Base-by-base conservation (phyloP, 352 stramenopile genomes). In the Globisporangium takayamanum region DNA sequence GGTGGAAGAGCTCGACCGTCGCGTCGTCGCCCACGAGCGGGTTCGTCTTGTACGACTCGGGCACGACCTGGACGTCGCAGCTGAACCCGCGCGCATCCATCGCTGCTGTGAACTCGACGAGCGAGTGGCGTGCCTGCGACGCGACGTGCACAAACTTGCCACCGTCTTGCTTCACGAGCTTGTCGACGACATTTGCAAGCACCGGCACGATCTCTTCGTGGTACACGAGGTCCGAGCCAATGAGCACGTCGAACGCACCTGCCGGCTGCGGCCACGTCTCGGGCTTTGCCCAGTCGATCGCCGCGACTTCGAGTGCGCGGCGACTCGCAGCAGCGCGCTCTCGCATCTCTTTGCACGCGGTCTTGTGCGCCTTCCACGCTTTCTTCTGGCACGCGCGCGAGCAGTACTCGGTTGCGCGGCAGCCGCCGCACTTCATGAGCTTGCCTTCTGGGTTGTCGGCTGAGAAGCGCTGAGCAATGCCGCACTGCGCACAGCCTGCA, bases 181-280 rank as follows among this genome's bases (percentile, higher is more conserved):
- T 78, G 56, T 93, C 84, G 16, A 94, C 78, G n/a, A 84, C 84
- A 50, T 84, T 74, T 11, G 88, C 82, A 14, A 95, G 78, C 37
- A 89, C 73, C 0, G 84, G 70, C 4, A 92, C 84, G 48, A 95
- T 92, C 28, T 88, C 86, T 52, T 86, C 69, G 53, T 94, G 82
- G 56, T 95, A 95, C 36, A 95, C 84, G 22, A 95, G 73, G 55
- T 95, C 86, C 6, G 84, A 94, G 51, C 86, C 86, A 12, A 95
- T 70, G 37, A 95, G 57, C 25, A 95, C 56, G 53, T 94, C 82
- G 55, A 89, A 92, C 33, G 61, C 68, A 61, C 16, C 70, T 64
- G 39, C 52, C 48, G 28, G 46, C 50, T 66, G 56, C n/a, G 73
- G 74, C 84, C 84, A 95, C 15, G 77, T 88, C 56, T 89, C 78